phyloP scores from a whole-genome alignment of 2,329 filamentous ascomycete species.

The Penicillium brasilianum region DNA sequence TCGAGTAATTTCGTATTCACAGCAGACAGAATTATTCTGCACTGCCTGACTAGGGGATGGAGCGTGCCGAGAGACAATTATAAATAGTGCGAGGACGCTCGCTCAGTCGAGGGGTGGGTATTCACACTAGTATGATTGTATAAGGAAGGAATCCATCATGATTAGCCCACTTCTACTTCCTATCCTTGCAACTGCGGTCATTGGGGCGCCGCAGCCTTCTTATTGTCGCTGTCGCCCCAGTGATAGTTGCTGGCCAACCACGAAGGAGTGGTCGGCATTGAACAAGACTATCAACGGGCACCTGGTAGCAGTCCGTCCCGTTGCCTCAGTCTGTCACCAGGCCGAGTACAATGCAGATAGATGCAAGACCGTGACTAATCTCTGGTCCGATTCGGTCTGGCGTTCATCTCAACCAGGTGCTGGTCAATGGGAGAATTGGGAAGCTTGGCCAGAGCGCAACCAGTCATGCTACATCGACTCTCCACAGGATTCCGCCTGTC shows the following conservation, averaged over 20 bases:
- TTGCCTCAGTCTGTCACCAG: constrained; percentile 40
- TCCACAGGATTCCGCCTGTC: constrained; percentile 31
- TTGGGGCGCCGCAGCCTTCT: constrained; percentile 4
- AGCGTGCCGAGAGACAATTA: not conserved
- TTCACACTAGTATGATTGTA: not conserved
- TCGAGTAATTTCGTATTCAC: constrained; percentile 9
- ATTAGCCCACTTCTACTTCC: constrained; percentile 8
- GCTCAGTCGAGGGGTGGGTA: too few species aligned
- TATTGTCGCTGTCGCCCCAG: constrained; percentile 35
- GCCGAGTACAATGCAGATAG: constrained; percentile 18
- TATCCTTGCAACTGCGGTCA: constrained; percentile 11
- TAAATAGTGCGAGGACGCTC: not conserved
- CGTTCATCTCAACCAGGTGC: constrained; percentile 44
- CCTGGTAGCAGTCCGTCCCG: constrained; percentile 42
- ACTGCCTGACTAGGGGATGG: not conserved
- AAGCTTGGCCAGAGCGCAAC: constrained; percentile 43
- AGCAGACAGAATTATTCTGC: not conserved
- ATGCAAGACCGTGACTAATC: constrained; percentile 24
- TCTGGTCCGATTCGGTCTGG: constrained; percentile 41
- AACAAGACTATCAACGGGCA: constrained; percentile 46
- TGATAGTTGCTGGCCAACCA: constrained; percentile 47
- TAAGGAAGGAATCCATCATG: not conserved
- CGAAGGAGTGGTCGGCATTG: constrained; percentile 41
- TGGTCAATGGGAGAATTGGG: constrained; percentile 48
- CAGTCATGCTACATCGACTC: constrained; percentile 45